phyloP scores from a whole-genome alignment of 768 basidiomycete genomes.

The Daedaleopsis sinensis region DNA sequence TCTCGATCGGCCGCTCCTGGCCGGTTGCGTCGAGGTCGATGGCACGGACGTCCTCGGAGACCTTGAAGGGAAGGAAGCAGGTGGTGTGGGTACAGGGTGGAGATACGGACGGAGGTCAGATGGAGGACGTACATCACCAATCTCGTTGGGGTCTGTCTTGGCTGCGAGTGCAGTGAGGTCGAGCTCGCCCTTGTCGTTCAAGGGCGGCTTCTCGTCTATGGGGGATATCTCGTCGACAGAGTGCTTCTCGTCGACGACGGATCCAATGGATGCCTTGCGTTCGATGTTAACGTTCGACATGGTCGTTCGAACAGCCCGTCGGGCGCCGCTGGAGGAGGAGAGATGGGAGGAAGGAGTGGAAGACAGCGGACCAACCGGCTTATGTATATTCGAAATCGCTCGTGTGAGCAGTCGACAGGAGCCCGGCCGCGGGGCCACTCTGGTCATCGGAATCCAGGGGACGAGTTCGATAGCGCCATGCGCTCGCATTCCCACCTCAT shows the following conservation, averaged over 20 bases:
- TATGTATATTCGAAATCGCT: no score
- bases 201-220: background rate
- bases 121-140: conserved; percentile 23
- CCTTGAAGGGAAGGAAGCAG: conserved; percentile 1
- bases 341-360: background rate
- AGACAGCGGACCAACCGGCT: no score
- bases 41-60: conserved; percentile 29
- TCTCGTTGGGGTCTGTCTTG: conserved; percentile 15
- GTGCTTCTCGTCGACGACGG: conserved; percentile 6
- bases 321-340: conserved; percentile 1
- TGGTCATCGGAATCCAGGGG: no score
- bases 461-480: no score
- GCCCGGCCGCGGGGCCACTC: no score
- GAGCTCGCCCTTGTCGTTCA: conserved; percentile 11
- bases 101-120: conserved; percentile 33
- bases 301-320: background rate
- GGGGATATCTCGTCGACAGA: conserved; percentile 21
- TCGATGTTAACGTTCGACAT: conserved; percentile 23
- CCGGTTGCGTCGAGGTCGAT: conserved; percentile 50
- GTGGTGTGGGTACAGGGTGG: background rate
- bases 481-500: no score
- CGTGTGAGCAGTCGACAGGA: no score
- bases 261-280: conserved; percentile 8
- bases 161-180: conserved; percentile 3
- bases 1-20: conserved; percentile 54